phyloP scores from a whole-genome alignment of 2,329 filamentous ascomycete genomes.

The Aspergillus aculeatinus region DNA sequence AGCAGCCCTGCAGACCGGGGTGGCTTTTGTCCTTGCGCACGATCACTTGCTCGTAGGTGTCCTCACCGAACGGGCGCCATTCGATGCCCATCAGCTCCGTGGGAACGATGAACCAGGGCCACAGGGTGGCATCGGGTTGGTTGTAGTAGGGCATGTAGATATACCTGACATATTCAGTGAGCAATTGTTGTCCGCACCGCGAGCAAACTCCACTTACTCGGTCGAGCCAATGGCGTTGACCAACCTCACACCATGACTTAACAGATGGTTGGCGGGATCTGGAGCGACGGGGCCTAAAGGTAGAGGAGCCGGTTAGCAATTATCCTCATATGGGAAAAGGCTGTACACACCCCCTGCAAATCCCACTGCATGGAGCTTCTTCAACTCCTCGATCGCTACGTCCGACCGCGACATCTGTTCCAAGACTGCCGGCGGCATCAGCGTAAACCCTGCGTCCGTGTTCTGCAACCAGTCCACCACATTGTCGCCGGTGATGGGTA shows the following conservation, averaged over 20 bases:
- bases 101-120: slow-evolving; percentile 7
- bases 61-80: slow-evolving; percentile 22
- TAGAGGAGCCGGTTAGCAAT: neutral
- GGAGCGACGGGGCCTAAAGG: neutral
- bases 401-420: slow-evolving; percentile 10
- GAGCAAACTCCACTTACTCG: neutral
- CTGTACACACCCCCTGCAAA: slow-evolving; percentile 3
- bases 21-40: slow-evolving; percentile 29
- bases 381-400: slow-evolving; percentile 5
- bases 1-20: slow-evolving; percentile 24
- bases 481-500: slow-evolving; percentile 7
- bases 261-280: neutral
- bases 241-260: neutral
- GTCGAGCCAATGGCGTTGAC: slow-evolving; percentile 6
- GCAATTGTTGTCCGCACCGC: neutral
- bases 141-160: slow-evolving; percentile 11
- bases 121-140: slow-evolving; percentile 16
- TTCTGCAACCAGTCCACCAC: slow-evolving; percentile 7
- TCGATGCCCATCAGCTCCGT: slow-evolving; percentile 21
- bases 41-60: slow-evolving; percentile 38
- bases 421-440: slow-evolving; percentile 7
- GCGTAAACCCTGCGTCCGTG: neutral
- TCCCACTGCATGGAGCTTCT: neutral
- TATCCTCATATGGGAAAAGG: neutral
- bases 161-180: neutral